These are phyloP conservation scores for Melampsora abietis-canadensis DNA, from an alignment of 1,284 basidiomycete species.

Conservation along the genomic window DNA sequence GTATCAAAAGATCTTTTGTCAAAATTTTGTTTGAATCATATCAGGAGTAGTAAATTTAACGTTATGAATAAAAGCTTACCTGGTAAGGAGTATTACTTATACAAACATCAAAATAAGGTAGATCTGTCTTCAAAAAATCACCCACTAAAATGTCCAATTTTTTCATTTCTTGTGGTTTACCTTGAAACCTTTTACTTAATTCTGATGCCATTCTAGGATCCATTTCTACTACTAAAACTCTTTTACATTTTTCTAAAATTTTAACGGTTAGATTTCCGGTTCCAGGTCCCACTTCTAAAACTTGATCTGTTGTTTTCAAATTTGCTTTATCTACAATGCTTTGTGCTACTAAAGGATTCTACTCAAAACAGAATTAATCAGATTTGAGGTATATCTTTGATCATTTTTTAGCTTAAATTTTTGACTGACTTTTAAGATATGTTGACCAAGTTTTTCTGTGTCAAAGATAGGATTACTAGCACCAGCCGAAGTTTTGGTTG, in stretches of 20 bases:
- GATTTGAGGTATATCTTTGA: not conserved
- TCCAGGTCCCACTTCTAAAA: conserved; percentile 96
- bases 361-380: not conserved
- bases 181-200: conserved; percentile 92
- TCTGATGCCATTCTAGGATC: conserved; percentile 99
- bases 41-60: not conserved
- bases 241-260: conserved; percentile 89
- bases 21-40: not conserved
- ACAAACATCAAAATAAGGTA: conserved; percentile 98
- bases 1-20: not conserved
- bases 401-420: conserved; percentile 64
- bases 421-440: conserved; percentile 91
- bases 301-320: conserved; percentile 87
- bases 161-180: conserved; percentile 1
- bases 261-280: conserved; percentile 94
- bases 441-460: conserved; percentile 81
- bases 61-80: conserved; percentile 51
- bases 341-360: conserved; percentile 40
- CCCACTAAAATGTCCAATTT: conserved; percentile 93
- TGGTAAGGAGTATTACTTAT: conserved; percentile 99
- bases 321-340: conserved; percentile 67
- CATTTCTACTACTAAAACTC: conserved; percentile 91
- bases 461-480: conserved; percentile 41
- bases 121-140: conserved; percentile 92
- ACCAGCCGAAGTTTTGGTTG: not conserved